Evolutionary conservation across 306 rosid species (phyloP).

Genomic region (Rosa persica): DNA sequence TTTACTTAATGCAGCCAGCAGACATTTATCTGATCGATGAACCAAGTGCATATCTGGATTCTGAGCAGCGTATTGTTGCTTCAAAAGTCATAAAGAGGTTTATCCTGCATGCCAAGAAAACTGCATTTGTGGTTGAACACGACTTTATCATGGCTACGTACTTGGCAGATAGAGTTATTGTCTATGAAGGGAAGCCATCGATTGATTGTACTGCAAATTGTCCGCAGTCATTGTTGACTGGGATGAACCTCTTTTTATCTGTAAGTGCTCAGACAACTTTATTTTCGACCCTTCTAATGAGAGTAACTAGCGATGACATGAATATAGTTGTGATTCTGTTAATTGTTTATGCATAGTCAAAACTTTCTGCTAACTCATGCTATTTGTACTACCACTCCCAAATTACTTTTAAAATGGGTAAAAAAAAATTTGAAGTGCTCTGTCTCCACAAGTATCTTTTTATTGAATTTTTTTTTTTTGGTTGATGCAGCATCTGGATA

Average conservation of each 20-base stretch:
- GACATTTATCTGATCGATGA: constrained; percentile 94
- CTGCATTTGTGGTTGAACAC: constrained; percentile 95
- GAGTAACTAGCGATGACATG: background rate
- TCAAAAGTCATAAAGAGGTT: constrained; percentile 97
- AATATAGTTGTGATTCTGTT: background rate
- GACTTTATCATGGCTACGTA: constrained; percentile 99
- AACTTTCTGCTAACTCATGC: background rate
- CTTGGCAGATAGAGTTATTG: constrained; percentile 96
- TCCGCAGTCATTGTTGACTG: constrained; percentile 93
- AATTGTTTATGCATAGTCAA: background rate
- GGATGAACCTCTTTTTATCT: constrained; percentile 97
- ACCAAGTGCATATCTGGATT: constrained; percentile 98
- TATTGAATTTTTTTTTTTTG: constrained; percentile 14
- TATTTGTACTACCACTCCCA: background rate
- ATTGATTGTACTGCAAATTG: constrained; percentile 80
- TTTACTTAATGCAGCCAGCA: constrained; percentile 75
- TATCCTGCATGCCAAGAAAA: constrained; percentile 96
- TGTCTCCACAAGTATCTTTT: background rate
- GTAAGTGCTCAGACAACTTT: constrained; percentile 46
- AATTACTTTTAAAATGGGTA: background rate
- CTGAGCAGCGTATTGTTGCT: constrained; percentile 96
- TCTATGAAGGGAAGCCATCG: constrained; percentile 85
- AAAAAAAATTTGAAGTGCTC: background rate
- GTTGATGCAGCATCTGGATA: constrained; percentile 76
- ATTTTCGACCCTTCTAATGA: background rate